Base-by-base conservation (phyloP, 164 flowering plant genomes). In the Chloranthus sessilifolius region DNA sequence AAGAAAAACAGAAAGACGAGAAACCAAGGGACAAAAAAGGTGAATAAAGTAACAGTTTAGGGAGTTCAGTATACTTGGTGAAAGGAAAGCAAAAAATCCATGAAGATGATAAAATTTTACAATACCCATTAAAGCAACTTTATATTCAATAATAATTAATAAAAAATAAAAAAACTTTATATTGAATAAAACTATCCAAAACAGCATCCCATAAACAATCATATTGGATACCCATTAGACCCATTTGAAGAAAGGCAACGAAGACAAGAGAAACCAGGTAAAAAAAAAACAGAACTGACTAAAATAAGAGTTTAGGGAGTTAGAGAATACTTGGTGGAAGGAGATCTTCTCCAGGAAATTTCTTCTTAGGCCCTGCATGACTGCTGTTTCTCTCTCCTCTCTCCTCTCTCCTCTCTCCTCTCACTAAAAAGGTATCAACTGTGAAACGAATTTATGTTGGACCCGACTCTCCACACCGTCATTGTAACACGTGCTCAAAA, bases 331-430 rank as follows among this genome's bases (percentile, higher is more conserved):
- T 21, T 62, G 73, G 28, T 23, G 61, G 36, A 51, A 24, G 28
- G 67, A 28, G 33, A 62, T 28, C 55, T 63, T 66, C 23, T 56
- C 51, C 4, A 58, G 11, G 6, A 73, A 43, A 39, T 55, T 68
- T 51, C 70, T 59, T 25, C 59, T 36, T 14, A 73, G 46, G 9
- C 44, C 47, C 48, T 59, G 70, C 76, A 76, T 76, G n/a, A n/a
- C n/a, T 53, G 42, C 45, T 56, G 49, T 8, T 50, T 8, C 42
- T 10, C 3, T 11, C 27, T 4, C 53, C 35, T 7, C 7, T 28
- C 15, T 28, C 5, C 8, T 7, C 21, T 7, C 29, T 9, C 20
- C 21, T 14, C 53, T 34, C 8, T 15, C 28, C 22, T 36, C 9
- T n/a, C 26, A 22, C 41, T 28, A n/a, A n/a, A n/a, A n/a, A n/a